Conservation (phyloP, 805 yeast genomes). For the Cyberlindnera mrakii region DNA sequence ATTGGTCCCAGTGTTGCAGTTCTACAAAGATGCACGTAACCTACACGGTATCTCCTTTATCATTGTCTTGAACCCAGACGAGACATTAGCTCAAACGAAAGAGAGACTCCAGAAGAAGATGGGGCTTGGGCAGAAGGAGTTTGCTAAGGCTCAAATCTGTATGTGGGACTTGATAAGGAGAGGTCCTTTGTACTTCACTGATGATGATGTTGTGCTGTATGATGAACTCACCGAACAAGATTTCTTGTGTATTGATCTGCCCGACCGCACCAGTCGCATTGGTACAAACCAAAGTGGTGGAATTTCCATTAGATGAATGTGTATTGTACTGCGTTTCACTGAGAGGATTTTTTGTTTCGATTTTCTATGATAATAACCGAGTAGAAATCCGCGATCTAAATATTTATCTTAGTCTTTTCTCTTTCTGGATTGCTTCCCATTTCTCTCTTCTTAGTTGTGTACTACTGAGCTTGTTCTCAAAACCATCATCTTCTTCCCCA, state of each 20-base stretch:
- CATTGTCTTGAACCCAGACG: conserved; percentile 65
- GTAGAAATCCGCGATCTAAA: conserved; percentile 49
- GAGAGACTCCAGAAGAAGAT: conserved; percentile 60
- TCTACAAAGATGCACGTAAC: conserved; percentile 57
- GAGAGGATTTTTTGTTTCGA: neutral
- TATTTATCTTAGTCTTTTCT: conserved; percentile 16
- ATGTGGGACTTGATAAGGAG: conserved; percentile 25
- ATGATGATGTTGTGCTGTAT: conserved; percentile 49
- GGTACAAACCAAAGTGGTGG: conserved; percentile 49
- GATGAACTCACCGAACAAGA: conserved; percentile 46
- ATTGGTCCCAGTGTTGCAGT: conserved; percentile 68
- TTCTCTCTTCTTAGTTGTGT: conserved; percentile 58
- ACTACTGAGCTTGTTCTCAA: conserved; percentile 76
- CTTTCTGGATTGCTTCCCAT: conserved; percentile 8
- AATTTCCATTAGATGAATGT: conserved; percentile 24
- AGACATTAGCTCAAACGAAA: conserved; percentile 55
- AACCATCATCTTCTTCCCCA: conserved; percentile 46
- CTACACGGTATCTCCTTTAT: conserved; percentile 84
- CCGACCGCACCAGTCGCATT: conserved; percentile 67
- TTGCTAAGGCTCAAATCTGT: conserved; percentile 62
- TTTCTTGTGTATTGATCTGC: conserved; percentile 77
- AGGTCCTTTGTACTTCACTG: conserved; percentile 32
- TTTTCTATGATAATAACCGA: conserved; percentile 4
- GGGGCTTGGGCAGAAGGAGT: conserved; percentile 76
- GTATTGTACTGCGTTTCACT: neutral